These are phyloP conservation scores for Pichia sp. DNA, from an alignment of 1,139 yeast genomes.

Conservation along the genomic window DNA sequence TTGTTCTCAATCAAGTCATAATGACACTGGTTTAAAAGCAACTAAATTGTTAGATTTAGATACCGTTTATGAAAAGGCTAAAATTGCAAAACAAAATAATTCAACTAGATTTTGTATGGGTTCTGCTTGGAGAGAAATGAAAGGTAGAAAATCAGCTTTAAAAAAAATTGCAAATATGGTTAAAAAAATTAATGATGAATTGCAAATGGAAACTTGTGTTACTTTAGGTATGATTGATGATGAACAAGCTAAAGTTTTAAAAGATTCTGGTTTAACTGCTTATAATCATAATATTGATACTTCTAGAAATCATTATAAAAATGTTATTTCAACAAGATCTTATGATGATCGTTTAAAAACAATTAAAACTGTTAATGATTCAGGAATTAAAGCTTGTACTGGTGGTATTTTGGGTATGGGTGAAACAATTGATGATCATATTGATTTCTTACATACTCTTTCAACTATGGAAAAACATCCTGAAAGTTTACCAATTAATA, in stretches of 20 bases:
- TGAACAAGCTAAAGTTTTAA: conserved; percentile 52
- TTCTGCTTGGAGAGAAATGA: conserved; percentile 86
- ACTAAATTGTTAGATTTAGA: conserved; percentile 58
- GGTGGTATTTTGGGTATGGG: conserved; percentile 81
- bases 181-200: conserved; percentile 47
- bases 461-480: conserved; percentile 67
- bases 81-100: conserved; percentile 61
- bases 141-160: conserved; percentile 65
- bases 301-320: conserved; percentile 70
- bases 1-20: conserved; percentile 68
- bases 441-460: conserved; percentile 61
- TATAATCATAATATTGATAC: conserved; percentile 80
- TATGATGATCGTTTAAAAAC: conserved; percentile 68
- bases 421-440: conserved; percentile 65
- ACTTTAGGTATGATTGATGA: conserved; percentile 71
- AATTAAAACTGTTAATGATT: conserved; percentile 54
- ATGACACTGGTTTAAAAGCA: conserved; percentile 65
- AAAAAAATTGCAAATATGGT: conserved; percentile 64
- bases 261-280: conserved; percentile 71
- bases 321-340: conserved; percentile 60
- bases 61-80: conserved; percentile 57
- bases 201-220: conserved; percentile 74
- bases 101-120: conserved; percentile 81
- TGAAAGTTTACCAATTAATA: conserved; percentile 75
- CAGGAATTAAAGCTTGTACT: conserved; percentile 68